phyloP scores from a whole-genome alignment of 1,139 yeast genomes.

The Blastobotrys niveus region DNA sequence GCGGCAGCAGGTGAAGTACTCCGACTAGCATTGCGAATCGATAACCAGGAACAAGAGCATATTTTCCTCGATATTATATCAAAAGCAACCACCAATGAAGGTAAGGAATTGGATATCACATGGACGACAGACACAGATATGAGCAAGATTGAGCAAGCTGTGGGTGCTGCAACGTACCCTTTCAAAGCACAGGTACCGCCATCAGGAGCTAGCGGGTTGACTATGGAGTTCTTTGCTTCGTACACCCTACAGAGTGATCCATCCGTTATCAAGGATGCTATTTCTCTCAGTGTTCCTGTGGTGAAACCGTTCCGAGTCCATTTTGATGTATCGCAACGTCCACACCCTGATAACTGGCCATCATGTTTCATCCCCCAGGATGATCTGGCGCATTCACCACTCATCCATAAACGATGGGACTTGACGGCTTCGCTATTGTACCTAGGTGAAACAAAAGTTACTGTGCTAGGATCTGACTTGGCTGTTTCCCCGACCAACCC shows the following conservation, averaged over 20 bases:
- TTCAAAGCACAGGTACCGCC: slow-evolving; percentile 23
- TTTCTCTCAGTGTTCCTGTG: slow-evolving; percentile 27
- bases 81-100: slow-evolving; percentile 18
- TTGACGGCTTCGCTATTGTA: slow-evolving; percentile 26
- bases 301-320: slow-evolving; percentile 32
- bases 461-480: slow-evolving; percentile 23
- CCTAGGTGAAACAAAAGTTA: slow-evolving; percentile 25
- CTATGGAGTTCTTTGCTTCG: slow-evolving; percentile 26
- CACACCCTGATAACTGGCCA: slow-evolving; percentile 34
- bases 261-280: slow-evolving; percentile 26
- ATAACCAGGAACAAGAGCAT: slow-evolving; percentile 29
- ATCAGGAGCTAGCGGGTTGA: slow-evolving; percentile 20
- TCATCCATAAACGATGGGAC: slow-evolving; percentile 31
- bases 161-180: slow-evolving; percentile 12
- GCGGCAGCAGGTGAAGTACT: slow-evolving; percentile 32
- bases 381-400: slow-evolving; percentile 22
- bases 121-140: slow-evolving; percentile 1
- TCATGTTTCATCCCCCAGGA: slow-evolving; percentile 31
- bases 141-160: slow-evolving; percentile 3
- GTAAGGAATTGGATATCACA: slow-evolving; percentile 13
- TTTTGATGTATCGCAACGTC: slow-evolving; percentile 32
- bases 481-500: slow-evolving; percentile 16
- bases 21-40: slow-evolving; percentile 19
- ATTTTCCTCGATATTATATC: slow-evolving; percentile 25
- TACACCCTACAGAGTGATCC: slow-evolving; percentile 25